Percentiles rank a stretch among this genome's conserved stretches.
phyloP scores from a whole-genome alignment of 176 grass and related monocot genomes.

The Alopecurus myosuroides region DNA sequence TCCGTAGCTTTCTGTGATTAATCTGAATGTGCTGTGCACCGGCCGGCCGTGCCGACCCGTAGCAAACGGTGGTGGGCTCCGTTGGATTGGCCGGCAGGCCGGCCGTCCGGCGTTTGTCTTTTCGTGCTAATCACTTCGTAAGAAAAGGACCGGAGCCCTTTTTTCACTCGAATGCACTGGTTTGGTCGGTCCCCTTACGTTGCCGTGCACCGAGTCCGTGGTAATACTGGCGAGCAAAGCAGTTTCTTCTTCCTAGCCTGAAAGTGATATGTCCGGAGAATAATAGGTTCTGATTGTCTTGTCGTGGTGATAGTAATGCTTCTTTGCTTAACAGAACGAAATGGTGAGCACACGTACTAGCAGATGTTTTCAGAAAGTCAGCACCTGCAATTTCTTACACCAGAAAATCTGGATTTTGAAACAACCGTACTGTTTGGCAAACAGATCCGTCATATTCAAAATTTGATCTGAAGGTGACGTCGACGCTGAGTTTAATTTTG shows the following conservation, averaged over 20 bases:
- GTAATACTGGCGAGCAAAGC: not conserved
- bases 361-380: not conserved
- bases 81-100: not conserved
- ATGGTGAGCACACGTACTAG: not conserved
- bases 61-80: not conserved
- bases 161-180: not conserved
- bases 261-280: constrained; percentile 1
- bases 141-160: not conserved
- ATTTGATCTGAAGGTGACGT: too few relatives aligned
- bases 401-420: too few relatives aligned
- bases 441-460: not conserved
- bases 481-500: not conserved
- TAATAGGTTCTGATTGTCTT: constrained; percentile 1
- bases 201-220: too few relatives aligned
- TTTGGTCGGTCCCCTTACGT: not conserved
- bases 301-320: not conserved
- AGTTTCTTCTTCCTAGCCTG: constrained; percentile 6
- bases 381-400: not conserved
- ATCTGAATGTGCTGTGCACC: not conserved
- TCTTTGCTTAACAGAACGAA: not conserved
- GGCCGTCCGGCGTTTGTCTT: not conserved
- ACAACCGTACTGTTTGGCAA: not conserved
- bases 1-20: not conserved
- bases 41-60: constrained; percentile 1
- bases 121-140: not conserved